These are phyloP conservation scores for Lipomyces yamanashiensis DNA, from an alignment of 805 yeast species.

Conservation along the genomic window DNA sequence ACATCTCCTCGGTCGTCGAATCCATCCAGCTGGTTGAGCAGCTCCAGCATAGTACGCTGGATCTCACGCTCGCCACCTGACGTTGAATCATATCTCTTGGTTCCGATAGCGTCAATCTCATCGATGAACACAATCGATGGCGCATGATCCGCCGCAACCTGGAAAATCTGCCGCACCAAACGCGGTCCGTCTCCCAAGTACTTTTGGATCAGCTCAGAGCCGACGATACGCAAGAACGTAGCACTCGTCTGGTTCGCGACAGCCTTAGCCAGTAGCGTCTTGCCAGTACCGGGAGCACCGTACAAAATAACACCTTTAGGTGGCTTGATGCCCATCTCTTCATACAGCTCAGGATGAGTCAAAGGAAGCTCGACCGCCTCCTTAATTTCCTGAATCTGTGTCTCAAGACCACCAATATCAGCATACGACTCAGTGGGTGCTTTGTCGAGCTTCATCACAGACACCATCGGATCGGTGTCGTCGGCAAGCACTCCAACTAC, in stretches of 20 bases:
- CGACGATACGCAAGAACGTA: slow-evolving; percentile 92
- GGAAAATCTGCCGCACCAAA: slow-evolving; percentile 89
- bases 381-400: slow-evolving; percentile 96
- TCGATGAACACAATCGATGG: slow-evolving; percentile 98
- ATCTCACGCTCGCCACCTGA: slow-evolving; percentile 98
- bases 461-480: slow-evolving; percentile 97
- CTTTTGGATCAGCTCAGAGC: slow-evolving; percentile 95
- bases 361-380: slow-evolving; percentile 95
- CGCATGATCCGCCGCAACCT: slow-evolving; percentile 94
- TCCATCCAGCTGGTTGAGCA: slow-evolving; percentile 93
- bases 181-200: slow-evolving; percentile 98
- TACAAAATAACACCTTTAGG: slow-evolving; percentile 97
- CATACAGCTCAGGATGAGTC: slow-evolving; percentile 95
- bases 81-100: slow-evolving; percentile 88
- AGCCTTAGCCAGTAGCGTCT: slow-evolving; percentile 92
- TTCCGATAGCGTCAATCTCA: slow-evolving; percentile 98
- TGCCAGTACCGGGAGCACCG: slow-evolving; percentile 99
- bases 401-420: slow-evolving; percentile 95
- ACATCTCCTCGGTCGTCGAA: slow-evolving; percentile 97
- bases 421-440: slow-evolving; percentile 97
- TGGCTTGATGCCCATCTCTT: slow-evolving; percentile 98
- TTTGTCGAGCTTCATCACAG: slow-evolving; percentile 96
- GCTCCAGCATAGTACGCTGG: slow-evolving; percentile 96
- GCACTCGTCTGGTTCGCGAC: slow-evolving; percentile 98
- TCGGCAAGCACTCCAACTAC: slow-evolving; percentile 98